Conservation (phyloP, 2,329 filamentous ascomycete genomes). For the Ascochyta fabae region DNA sequence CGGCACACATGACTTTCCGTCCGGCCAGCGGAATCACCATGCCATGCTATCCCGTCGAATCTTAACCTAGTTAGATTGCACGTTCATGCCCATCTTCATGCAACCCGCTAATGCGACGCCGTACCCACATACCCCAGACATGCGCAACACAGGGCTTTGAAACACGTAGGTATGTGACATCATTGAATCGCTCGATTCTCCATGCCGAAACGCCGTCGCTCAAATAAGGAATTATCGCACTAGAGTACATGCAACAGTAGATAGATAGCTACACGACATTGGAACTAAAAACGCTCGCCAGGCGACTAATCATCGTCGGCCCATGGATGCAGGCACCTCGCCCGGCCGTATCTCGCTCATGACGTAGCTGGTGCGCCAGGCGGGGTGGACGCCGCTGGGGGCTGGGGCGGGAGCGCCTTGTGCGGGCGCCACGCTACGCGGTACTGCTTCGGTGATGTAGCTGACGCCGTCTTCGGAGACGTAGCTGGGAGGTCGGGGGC, state of each 20-base stretch:
- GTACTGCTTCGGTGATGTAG: conserved; percentile 73
- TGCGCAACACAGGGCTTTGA: neutral
- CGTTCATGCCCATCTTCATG: neutral
- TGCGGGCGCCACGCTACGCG: conserved; percentile 29
- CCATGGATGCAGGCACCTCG: conserved; percentile 18
- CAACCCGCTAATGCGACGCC: neutral
- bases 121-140: neutral
- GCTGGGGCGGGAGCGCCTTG: conserved; percentile 24
- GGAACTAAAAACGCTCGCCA: neutral
- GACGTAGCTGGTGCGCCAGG: conserved; percentile 45
- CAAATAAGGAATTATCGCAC: neutral
- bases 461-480: conserved; percentile 75
- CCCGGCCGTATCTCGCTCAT: conserved; percentile 34
- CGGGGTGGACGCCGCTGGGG: conserved; percentile 46
- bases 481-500: conserved; percentile 73
- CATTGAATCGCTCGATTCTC: conserved; percentile 1
- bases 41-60: too few species aligned
- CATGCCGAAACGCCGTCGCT: conserved; percentile 4
- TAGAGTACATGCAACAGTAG: too few species aligned
- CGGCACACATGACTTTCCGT: neutral
- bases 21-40: conserved; percentile 4
- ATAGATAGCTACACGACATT: neutral
- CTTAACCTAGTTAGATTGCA: too few species aligned
- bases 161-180: conserved; percentile 4
- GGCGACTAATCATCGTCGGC: neutral